A percentile compares a stretch with the other conserved stretches of the same genome.
These are phyloP conservation scores for Monosporascus sp. DNA, from an alignment of 2,329 filamentous ascomycete genomes.

Conservation along the genomic window DNA sequence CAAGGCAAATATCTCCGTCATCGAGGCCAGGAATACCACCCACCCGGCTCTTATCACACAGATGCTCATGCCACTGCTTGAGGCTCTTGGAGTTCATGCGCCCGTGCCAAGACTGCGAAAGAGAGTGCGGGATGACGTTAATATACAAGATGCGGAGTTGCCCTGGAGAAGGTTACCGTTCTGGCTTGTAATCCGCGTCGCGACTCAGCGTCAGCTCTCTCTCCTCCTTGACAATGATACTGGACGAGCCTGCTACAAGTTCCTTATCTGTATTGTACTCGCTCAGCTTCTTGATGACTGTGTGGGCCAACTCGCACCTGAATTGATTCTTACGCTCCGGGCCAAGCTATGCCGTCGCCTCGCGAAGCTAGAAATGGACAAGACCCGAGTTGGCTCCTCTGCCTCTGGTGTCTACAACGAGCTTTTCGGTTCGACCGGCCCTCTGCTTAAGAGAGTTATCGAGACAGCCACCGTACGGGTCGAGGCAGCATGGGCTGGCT, in stretches of 20 bases:
- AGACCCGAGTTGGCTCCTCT: conserved; percentile 1
- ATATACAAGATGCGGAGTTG: conserved; percentile 36
- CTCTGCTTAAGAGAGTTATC: conserved; percentile 25
- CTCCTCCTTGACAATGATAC: conserved; percentile 30
- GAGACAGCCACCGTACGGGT: conserved; percentile 25
- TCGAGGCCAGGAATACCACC: conserved; percentile 53
- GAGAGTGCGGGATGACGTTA: conserved; percentile 58
- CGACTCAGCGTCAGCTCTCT: conserved; percentile 46
- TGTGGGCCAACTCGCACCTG: conserved; percentile 19
- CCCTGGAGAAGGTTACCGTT: conserved; percentile 60
- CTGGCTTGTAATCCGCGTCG: conserved; percentile 59
- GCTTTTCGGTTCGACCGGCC: conserved; percentile 26
- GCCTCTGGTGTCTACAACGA: background rate
- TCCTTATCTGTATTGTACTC: conserved; percentile 46
- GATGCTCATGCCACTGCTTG: conserved; percentile 55
- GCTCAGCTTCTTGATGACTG: conserved; percentile 39
- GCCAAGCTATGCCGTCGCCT: conserved; percentile 53
- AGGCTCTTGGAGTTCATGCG: conserved; percentile 41
- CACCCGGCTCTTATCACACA: conserved; percentile 54
- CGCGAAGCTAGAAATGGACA: conserved; percentile 48
- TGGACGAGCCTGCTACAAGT: conserved; percentile 51
- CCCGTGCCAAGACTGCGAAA: conserved; percentile 43
- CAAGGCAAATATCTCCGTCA: conserved; percentile 45
- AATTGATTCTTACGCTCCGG: conserved; percentile 35
- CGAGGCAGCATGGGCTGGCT: conserved; percentile 31